Evolutionary conservation across 2,329 filamentous ascomycete species (phyloP), one percentile per base, ranked within the genome.

Genomic region (Aspergillus texensis): DNA sequence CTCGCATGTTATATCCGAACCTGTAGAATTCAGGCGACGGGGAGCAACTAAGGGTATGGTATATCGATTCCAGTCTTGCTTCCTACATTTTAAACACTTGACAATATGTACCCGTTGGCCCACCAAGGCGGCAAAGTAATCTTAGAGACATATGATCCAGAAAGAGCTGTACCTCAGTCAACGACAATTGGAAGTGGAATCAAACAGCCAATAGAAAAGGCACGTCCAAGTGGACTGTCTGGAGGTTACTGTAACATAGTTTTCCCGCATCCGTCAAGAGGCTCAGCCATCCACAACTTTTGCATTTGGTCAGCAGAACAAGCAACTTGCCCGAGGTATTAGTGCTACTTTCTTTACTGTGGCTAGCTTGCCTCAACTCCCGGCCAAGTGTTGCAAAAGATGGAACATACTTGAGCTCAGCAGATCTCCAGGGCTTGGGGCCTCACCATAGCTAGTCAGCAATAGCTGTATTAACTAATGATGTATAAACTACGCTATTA

Each of bases 351-450:
- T 19, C 6, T 14, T 4, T 2, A n/a, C 0, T 1, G 16, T 19
- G 3, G 8, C 39, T n/a, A 4, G 16, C 1, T 1, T 19, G 39
- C 8, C 16, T 19, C 5, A 4, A n/a, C 16, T 10, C 0, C 10
- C 1, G n/a, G n/a, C 6, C 16, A 8, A 19, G 39, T 41, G 3
- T 6, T 3, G 16, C 39, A 10, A 4, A 14, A n/a, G n/a, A n/a
- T 8, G 39, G 6, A 2, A 14, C 34, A 19, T 16, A 6, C 6
- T 19, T 41, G 39, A 2, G 12, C 4, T 4, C 6, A 3, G 39
- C 16, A 16, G 0, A 34, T 34, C 4, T 0, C 5, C 14, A 16
- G 34, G 34, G 34, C 34, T 6, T 2, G 4, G 34, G 0, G 34
- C 14, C 4, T 6, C 14, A 36, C 14, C 14, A 16, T 6, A 36